A percentile compares a stretch with the other conserved stretches of the same genome.
Conservation (phyloP, 2,329 filamentous ascomycete genomes). For the Verticillium klebahnii region DNA sequence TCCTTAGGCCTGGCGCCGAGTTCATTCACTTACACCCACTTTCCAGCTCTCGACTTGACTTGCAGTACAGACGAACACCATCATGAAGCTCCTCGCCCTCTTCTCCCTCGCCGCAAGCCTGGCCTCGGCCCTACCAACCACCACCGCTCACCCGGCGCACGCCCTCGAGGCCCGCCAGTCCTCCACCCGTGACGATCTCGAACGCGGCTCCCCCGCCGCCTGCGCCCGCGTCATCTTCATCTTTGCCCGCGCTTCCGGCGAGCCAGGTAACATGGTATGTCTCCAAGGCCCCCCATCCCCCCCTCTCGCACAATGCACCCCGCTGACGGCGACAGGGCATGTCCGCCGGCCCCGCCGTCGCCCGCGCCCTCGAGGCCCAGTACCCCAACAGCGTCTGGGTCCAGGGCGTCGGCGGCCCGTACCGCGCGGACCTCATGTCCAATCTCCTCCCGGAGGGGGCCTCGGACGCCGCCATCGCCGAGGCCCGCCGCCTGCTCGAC, state of each 20-base stretch:
- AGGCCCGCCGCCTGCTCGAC: slow-evolving; percentile 33
- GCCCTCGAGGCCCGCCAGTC: slow-evolving; percentile 13
- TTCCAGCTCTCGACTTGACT: background rate
- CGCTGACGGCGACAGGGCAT: slow-evolving; percentile 13
- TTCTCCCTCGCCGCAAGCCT: background rate
- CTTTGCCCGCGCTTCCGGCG: slow-evolving; percentile 33
- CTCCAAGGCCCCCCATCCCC: too few species aligned
- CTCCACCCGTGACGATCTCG: slow-evolving; percentile 17
- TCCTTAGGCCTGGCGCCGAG: background rate
- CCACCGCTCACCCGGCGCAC: background rate
- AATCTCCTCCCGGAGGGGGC: slow-evolving; percentile 35
- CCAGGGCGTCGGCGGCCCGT: slow-evolving; percentile 37
- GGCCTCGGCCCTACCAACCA: slow-evolving; percentile 24
- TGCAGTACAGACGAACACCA: background rate
- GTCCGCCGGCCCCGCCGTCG: slow-evolving; percentile 23
- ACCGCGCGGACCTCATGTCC: slow-evolving; percentile 26
- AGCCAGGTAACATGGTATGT: slow-evolving; percentile 31
- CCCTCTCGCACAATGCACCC: background rate
- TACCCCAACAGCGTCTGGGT: slow-evolving; percentile 27
- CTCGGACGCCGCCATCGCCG: slow-evolving; percentile 28
- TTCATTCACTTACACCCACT: background rate
- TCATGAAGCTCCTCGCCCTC: background rate
- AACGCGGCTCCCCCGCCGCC: slow-evolving; percentile 16
- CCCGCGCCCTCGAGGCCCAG: slow-evolving; percentile 19
- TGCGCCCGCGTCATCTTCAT: slow-evolving; percentile 34